Evolutionary conservation across 2,329 filamentous ascomycete species (phyloP), one percentile per base, ranked within the genome.

Genomic region (Aspergillus nomiae): DNA sequence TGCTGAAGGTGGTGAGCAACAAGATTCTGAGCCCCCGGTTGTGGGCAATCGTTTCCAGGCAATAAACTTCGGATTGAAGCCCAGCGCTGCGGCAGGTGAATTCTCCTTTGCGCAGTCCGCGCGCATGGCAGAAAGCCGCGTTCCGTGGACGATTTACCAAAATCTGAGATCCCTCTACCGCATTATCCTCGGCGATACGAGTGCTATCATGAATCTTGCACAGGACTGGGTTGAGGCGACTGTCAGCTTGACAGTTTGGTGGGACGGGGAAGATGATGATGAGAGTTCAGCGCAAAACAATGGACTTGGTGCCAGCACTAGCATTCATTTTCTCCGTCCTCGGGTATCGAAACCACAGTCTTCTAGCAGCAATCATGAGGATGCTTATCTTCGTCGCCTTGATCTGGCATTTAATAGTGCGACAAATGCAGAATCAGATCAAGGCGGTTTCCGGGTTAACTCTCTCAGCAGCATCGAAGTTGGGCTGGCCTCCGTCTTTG

Each of bases 201-300:
- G 89, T 41, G 89, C 92, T 24, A 92, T 97, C 58, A 82, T 96
- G 64, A 86, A 89, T 54, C 87, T 89, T 51, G 87, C 93, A 1
- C 89, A 94, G 72, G 94, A 97, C 77, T 98, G 94, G 94, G 88
- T 94, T 58, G 94, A 98, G 80, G 94, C 92, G 0, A 91, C 90
- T 0, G 80, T 97, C 63, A 91, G 90, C 1, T 81, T 98, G 56
- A 89, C 94, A 36, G 89, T 91, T 7, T 98, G 94, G 94, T 97
- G 94, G 93, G 90, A 96, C 73, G 92, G 95, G 64, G 86, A 87
- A n/a, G 86, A 88, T 63, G 85, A 89, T 11, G 81, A 83, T 16
- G 79, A 81, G 1, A 68, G 78, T 32, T 67, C 76, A 1, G 72
- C 77, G 43, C 61, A 70, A 30, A 63, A 65, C 16, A 61, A 65